A percentile compares a stretch with the other conserved stretches of the same genome.
Evolutionary conservation across 148 eudicot genomes (phyloP).

Genomic region (Oxyria digyna): DNA sequence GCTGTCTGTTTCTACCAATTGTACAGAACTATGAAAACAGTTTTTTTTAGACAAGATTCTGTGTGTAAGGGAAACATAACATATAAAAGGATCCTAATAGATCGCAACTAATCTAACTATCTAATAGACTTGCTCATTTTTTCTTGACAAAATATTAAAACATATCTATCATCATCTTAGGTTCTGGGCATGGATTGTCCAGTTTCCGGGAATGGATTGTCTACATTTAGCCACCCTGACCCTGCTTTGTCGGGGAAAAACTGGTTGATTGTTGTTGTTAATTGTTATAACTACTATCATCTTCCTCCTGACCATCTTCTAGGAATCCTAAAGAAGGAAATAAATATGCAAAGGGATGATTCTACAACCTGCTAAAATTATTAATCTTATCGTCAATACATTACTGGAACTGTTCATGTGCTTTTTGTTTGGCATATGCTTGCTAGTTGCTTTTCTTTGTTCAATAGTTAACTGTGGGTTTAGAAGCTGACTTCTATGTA

Average conservation of each 20-base stretch:
- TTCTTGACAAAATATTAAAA: neutral
- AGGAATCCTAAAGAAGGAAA: neutral
- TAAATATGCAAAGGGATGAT: neutral
- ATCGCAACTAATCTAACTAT: neutral
- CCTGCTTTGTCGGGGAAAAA: too few relatives aligned
- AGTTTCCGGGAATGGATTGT: too few relatives aligned
- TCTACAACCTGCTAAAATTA: neutral
- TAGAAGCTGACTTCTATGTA: constrained; percentile 5
- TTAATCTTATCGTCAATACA: constrained; percentile 5
- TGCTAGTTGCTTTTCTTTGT: neutral
- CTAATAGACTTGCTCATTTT: neutral
- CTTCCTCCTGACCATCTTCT: too few relatives aligned
- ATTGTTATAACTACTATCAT: too few relatives aligned
- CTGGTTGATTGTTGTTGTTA: too few relatives aligned
- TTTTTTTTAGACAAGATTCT: neutral
- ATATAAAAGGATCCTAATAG: neutral
- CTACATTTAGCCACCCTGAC: too few relatives aligned
- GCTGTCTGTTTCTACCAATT: neutral
- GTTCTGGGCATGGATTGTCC: too few relatives aligned
- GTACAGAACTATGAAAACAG: neutral
- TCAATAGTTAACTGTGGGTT: neutral
- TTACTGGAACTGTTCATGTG: constrained; percentile 6
- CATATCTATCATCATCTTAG: neutral
- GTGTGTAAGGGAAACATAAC: neutral
- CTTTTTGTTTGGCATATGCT: neutral